Conservation (phyloP, 1,139 yeast genomes). For the Kodamaea sp. region DNA sequence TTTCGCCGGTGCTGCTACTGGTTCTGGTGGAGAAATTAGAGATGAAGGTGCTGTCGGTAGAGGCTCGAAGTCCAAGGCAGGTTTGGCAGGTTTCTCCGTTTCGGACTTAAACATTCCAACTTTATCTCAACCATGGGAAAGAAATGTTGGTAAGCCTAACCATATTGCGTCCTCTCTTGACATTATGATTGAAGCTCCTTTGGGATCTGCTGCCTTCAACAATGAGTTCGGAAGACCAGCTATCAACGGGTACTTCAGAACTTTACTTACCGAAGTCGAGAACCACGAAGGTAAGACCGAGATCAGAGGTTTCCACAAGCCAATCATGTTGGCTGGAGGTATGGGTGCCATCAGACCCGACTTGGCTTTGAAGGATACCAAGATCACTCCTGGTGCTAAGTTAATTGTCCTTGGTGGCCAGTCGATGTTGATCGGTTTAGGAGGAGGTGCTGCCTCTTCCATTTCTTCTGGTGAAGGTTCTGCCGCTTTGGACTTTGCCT, state of each 20-base stretch:
- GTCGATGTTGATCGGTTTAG: constrained; percentile 97
- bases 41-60: constrained; percentile 99
- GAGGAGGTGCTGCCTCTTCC: constrained; percentile 99
- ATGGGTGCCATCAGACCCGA: constrained; percentile 95
- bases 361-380: constrained; percentile 83
- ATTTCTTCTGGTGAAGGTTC: constrained; percentile 94
- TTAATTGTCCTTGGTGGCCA: constrained; percentile 97
- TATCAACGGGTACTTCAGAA: constrained; percentile 94
- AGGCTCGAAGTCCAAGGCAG: constrained; percentile 97
- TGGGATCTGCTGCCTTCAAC: constrained; percentile 97
- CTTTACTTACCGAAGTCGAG: constrained; percentile 77
- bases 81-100: constrained; percentile 89
- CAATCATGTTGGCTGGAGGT: constrained; percentile 99
- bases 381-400: constrained; percentile 89
- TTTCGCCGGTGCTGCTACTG: constrained; percentile 99
- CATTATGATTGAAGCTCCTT: constrained; percentile 96
- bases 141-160: constrained; percentile 78
- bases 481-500: constrained; percentile 94
- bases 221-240: constrained; percentile 99
- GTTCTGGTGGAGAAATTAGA: constrained; percentile 99
- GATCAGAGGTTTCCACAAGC: constrained; percentile 96
- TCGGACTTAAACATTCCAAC: constrained; percentile 88
- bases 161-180: constrained; percentile 94
- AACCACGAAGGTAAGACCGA: constrained; percentile 66
- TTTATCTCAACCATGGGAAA: constrained; percentile 93